Evolutionary conservation across 352 stramenopile species (phyloP), one percentile per base, ranked within the genome.

Genomic region (Globisporangium perplexum): DNA sequence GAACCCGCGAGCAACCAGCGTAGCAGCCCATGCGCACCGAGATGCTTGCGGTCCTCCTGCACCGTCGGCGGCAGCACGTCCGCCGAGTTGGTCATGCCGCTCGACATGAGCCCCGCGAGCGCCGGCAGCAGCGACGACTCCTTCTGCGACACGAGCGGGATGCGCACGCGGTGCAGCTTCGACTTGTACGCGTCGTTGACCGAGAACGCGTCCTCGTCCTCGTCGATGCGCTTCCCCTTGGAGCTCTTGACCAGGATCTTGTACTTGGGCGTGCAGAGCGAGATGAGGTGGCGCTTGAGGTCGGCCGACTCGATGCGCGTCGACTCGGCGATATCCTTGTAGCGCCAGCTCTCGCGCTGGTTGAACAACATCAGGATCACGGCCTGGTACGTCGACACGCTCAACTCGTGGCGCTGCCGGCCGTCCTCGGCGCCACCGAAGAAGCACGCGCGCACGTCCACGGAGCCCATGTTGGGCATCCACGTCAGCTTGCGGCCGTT

Each of bases 311-410:
- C 83, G 52, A 99, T 98, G 31, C 84, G 66, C 0, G 94, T 98
- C 48, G 76, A 69, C 33, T 94, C 77, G 28, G 82, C 65, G 39
- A 99, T 96, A 12, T 98, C 80, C 20, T 87, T 82, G 50, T 98
- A 91, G 11, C 69, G 60, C 80, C 76, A 91, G 31, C 67, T 61
- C 0, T 86, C 82, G 14, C 73, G 66, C 33, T 88, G 74, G 68
- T 99, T 99, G 77, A 99, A 99, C 7, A 99, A 66, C 64, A 98
- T 86, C 30, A 99, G 74, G 43, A 99, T 98, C 53, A 96, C 97
- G 63, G 98, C 98, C 76, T 99, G 96, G 65, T 98, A 99, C 7
- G 96, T 98, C 22, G 94, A 98, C 24, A 99, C 96, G 44, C 88
- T 97, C 0, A 99, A 68, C 47, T 99, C 96, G 62, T 99, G 89